Percentiles rank a stretch among this genome's conserved stretches.
Conservation (phyloP, 805 yeast species). For the Candida schatavii region DNA sequence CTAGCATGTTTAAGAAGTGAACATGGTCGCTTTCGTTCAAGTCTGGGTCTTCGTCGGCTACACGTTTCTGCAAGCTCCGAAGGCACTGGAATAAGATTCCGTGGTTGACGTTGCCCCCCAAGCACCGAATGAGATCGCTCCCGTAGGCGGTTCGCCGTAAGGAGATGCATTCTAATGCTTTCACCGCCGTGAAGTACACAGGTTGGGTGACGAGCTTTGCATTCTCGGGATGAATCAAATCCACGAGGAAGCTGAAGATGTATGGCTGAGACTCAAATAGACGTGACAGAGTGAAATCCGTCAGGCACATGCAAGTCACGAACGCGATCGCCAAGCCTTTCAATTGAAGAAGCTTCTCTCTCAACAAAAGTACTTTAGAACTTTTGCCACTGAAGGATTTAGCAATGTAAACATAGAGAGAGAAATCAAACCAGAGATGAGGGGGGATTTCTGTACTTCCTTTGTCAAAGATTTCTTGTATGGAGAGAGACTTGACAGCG, state of each 20-base stretch:
- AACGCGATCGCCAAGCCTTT: slow-evolving; percentile 70
- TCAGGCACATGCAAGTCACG: slow-evolving; percentile 53
- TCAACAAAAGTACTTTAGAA: slow-evolving; percentile 49
- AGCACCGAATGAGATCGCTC: slow-evolving; percentile 68
- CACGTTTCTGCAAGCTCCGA: slow-evolving; percentile 55
- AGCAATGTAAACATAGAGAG: slow-evolving; percentile 58
- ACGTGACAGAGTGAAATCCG: slow-evolving; percentile 58
- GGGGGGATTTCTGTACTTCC: slow-evolving; percentile 58
- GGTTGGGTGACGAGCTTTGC: slow-evolving; percentile 43
- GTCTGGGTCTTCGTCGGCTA: slow-evolving; percentile 39
- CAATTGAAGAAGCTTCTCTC: slow-evolving; percentile 58
- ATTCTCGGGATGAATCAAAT: slow-evolving; percentile 66
- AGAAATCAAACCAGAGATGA: slow-evolving; percentile 62
- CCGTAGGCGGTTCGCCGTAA: slow-evolving; percentile 61
- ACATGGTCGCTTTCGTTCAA: slow-evolving; percentile 44
- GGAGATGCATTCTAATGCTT: slow-evolving; percentile 68
- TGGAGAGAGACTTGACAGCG: slow-evolving; percentile 49
- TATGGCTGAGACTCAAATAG: slow-evolving; percentile 72
- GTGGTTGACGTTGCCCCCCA: slow-evolving; percentile 86
- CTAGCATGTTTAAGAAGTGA: slow-evolving; percentile 58
- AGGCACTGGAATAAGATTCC: slow-evolving; percentile 75
- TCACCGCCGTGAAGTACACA: slow-evolving; percentile 58
- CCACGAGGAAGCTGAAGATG: slow-evolving; percentile 65
- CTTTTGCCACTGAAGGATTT: slow-evolving; percentile 67
- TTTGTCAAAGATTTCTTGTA: slow-evolving; percentile 62